Evolutionary conservation across 2,329 filamentous ascomycete genomes (phyloP).

Genomic region (Pyricularia pennisetigena): DNA sequence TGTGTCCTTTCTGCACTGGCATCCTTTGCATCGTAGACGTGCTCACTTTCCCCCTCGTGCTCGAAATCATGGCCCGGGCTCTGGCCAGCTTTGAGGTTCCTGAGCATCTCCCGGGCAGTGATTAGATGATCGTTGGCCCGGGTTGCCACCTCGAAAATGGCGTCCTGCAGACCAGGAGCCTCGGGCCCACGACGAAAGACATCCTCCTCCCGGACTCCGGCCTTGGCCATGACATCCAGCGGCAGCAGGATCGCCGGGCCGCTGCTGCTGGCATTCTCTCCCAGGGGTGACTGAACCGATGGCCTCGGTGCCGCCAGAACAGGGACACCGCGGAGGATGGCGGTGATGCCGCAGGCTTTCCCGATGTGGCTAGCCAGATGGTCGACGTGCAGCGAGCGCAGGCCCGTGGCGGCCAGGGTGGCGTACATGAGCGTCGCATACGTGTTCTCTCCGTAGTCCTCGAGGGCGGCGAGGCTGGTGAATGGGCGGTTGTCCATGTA

Average conservation of each 20-base stretch:
- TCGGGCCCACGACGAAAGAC: constrained; percentile 70
- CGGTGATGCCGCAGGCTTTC: constrained; percentile 82
- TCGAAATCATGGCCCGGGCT: constrained; percentile 82
- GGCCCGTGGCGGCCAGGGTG: constrained; percentile 67
- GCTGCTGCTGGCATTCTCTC: constrained; percentile 22
- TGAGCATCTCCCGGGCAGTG: constrained; percentile 85
- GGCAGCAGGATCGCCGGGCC: constrained; percentile 62
- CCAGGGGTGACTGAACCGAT: constrained; percentile 30
- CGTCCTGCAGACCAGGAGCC: constrained; percentile 77
- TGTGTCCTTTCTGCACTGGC: constrained; percentile 24
- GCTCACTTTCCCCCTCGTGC: constrained; percentile 68
- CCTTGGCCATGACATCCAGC: constrained; percentile 79
- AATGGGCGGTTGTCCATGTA: constrained; percentile 80
- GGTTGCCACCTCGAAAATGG: constrained; percentile 85
- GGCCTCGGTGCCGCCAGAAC: constrained; percentile 71
- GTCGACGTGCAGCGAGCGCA: constrained; percentile 76
- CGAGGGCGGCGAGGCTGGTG: constrained; percentile 59
- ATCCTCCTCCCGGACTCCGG: constrained; percentile 76
- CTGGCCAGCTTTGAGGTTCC: constrained; percentile 62
- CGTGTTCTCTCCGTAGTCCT: constrained; percentile 88
- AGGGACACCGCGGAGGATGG: constrained; percentile 79
- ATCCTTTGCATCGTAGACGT: constrained; percentile 31
- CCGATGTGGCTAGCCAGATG: constrained; percentile 93
- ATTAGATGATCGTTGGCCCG: constrained; percentile 93
- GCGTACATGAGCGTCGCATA: constrained; percentile 90